A percentile compares a stretch with the other conserved stretches of the same genome.
Evolutionary conservation across 2,329 filamentous ascomycete genomes (phyloP).

Genomic region (Dendrostoma leiphaemia): DNA sequence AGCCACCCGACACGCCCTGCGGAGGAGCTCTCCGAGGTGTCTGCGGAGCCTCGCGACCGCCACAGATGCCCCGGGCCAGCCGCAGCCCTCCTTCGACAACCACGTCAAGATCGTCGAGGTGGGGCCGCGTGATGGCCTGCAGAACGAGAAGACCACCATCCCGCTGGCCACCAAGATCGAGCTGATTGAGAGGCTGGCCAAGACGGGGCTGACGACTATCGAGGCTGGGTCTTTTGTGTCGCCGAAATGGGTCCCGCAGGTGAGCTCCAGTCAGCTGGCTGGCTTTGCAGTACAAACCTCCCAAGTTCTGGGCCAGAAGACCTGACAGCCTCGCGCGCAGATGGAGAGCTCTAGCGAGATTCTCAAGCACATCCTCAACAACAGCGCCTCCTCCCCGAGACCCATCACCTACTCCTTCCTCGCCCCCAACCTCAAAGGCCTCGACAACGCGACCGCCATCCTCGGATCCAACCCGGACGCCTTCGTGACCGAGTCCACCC

Average conservation of each 20-base stretch:
- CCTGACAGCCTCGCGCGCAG: constrained; percentile 35
- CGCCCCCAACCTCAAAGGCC: constrained; percentile 72
- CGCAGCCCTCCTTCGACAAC: constrained; percentile 34
- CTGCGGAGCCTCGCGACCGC: constrained; percentile 41
- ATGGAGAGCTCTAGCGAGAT: constrained; percentile 80
- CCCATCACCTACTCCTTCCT: constrained; percentile 77
- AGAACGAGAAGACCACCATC: constrained; percentile 76
- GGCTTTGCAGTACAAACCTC: background rate
- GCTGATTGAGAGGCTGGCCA: constrained; percentile 66
- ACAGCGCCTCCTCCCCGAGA: constrained; percentile 49
- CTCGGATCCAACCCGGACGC: constrained; percentile 49
- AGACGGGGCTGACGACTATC: constrained; percentile 69
- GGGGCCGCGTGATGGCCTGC: constrained; percentile 80
- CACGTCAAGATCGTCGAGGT: constrained; percentile 73
- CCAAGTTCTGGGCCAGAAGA: background rate
- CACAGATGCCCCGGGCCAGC: constrained; percentile 22
- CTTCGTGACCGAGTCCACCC: constrained; percentile 51
- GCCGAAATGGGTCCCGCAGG: constrained; percentile 82
- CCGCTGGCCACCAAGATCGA: constrained; percentile 73
- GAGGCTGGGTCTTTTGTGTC: constrained; percentile 82
- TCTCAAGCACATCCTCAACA: constrained; percentile 63
- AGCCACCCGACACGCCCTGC: constrained; percentile 2
- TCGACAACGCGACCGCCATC: constrained; percentile 59
- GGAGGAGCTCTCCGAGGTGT: constrained; percentile 7
- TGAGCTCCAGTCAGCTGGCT: constrained; percentile 35